phyloP scores from a whole-genome alignment of 2,329 filamentous ascomycete genomes.

The Arthroderma uncinatum region DNA sequence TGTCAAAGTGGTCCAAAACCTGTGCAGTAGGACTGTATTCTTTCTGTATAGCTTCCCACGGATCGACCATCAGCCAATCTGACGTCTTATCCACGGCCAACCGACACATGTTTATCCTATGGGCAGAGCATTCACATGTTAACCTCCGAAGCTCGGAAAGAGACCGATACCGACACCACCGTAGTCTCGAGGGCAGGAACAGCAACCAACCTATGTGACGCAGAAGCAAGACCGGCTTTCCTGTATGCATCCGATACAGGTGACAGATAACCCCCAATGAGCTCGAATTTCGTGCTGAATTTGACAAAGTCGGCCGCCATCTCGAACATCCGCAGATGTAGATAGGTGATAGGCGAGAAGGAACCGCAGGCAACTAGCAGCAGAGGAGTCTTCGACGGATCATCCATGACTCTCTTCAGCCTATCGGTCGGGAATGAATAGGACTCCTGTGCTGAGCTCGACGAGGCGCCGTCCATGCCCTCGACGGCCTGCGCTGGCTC shows the following conservation, averaged over 20 bases:
- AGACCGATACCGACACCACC: neutral
- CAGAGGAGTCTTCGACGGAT: conserved; percentile 39
- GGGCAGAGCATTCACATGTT: neutral
- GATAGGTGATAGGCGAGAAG: conserved; percentile 64
- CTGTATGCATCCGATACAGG: conserved; percentile 69
- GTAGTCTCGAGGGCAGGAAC: neutral
- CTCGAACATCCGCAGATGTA: conserved; percentile 70
- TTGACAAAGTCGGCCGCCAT: conserved; percentile 73
- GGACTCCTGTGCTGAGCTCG: neutral
- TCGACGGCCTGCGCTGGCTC: neutral
- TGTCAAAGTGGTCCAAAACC: conserved; percentile 80
- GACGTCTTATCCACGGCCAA: conserved; percentile 62
- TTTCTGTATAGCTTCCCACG: conserved; percentile 76
- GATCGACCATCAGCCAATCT: conserved; percentile 75
- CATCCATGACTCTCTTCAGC: conserved; percentile 37
- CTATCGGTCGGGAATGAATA: conserved; percentile 37
- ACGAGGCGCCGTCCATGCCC: neutral
- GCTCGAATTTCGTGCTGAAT: conserved; percentile 66
- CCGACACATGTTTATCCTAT: conserved; percentile 70
- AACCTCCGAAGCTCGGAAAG: neutral
- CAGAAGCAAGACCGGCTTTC: conserved; percentile 65
- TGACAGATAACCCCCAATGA: conserved; percentile 74
- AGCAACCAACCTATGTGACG: conserved; percentile 49
- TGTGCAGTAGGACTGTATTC: conserved; percentile 80
- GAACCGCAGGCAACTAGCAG: conserved; percentile 43